Conservation (phyloP, 31 red algal genomes). For the Asparagopsis taxiformis region DNA sequence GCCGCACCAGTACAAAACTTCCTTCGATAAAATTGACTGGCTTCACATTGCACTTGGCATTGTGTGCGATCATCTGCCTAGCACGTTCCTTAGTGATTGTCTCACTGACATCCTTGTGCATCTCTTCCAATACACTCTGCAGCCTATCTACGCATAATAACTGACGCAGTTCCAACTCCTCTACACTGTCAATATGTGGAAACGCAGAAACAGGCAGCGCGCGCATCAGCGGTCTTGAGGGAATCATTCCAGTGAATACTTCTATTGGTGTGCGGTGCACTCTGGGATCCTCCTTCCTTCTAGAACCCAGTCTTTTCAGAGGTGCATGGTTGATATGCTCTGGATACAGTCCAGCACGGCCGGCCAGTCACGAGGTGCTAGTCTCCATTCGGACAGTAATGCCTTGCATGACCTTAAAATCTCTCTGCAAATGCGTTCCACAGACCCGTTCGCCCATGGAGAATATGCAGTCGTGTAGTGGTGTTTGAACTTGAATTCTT, state of each 20-base stretch:
- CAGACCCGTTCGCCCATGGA: slow-evolving; percentile 24
- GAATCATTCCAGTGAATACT: slow-evolving; percentile 26
- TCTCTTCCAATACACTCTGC: too few species aligned
- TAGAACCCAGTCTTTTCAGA: background rate
- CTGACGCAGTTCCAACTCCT: too few species aligned
- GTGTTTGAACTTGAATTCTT: slow-evolving; percentile 16
- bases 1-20: too few species aligned
- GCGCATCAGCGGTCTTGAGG: slow-evolving; percentile 16
- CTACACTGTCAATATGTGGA: too few species aligned
- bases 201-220: too few species aligned
- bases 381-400: slow-evolving; percentile 13
- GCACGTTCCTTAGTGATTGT: too few species aligned
- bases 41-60: background rate
- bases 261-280: slow-evolving; percentile 30
- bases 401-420: slow-evolving; percentile 9
- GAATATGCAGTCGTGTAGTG: slow-evolving; percentile 39
- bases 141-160: too few species aligned
- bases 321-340: slow-evolving; percentile 35
- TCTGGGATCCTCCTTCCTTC: background rate
- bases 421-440: slow-evolving; percentile 20
- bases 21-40: background rate
- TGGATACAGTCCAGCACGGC: background rate
- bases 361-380: slow-evolving; percentile 35
- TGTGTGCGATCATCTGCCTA: background rate
- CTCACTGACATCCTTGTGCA: too few species aligned